Percentiles rank a stretch among this genome's conserved stretches.
These are phyloP conservation scores for Rhamnella rubrinervis DNA, from an alignment of 331 rosid species.

Conservation along the genomic window DNA sequence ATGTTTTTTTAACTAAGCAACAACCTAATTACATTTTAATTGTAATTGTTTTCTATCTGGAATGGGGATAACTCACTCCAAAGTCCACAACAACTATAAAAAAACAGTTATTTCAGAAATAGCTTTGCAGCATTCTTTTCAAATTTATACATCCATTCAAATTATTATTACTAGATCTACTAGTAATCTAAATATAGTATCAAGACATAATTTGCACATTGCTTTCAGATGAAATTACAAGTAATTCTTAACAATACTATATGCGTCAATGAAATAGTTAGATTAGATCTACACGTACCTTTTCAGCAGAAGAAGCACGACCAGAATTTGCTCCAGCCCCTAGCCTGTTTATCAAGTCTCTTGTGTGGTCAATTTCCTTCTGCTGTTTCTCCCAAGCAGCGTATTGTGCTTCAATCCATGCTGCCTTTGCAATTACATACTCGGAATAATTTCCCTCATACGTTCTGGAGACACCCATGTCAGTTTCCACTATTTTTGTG, in stretches of 20 bases:
- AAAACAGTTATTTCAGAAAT: too few species aligned
- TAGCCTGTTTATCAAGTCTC: conserved; percentile 75
- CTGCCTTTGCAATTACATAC: conserved; percentile 67
- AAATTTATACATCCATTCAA: not conserved
- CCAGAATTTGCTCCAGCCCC: conserved; percentile 98
- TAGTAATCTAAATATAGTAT: not conserved
- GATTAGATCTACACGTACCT: conserved; percentile 40
- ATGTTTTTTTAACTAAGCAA: conserved; percentile 2
- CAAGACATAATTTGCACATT: too few species aligned
- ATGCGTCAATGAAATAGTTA: not conserved
- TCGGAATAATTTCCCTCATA: conserved; percentile 87
- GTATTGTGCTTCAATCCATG: conserved; percentile 85
- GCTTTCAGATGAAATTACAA: not conserved
- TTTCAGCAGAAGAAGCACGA: conserved; percentile 94
- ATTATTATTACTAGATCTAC: not conserved
- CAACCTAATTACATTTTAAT: too few species aligned
- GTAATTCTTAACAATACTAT: not conserved
- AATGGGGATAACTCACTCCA: too few species aligned
- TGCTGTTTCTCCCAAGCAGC: conserved; percentile 99
- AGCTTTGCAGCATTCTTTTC: too few species aligned
- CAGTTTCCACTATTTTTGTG: conserved; percentile 86
- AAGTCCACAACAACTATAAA: not conserved
- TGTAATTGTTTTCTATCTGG: too few species aligned
- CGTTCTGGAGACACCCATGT: conserved; percentile 90
- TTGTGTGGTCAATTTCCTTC: conserved; percentile 88